phyloP scores from a whole-genome alignment of 768 basidiomycete species.

The Phylloporus sp. region DNA sequence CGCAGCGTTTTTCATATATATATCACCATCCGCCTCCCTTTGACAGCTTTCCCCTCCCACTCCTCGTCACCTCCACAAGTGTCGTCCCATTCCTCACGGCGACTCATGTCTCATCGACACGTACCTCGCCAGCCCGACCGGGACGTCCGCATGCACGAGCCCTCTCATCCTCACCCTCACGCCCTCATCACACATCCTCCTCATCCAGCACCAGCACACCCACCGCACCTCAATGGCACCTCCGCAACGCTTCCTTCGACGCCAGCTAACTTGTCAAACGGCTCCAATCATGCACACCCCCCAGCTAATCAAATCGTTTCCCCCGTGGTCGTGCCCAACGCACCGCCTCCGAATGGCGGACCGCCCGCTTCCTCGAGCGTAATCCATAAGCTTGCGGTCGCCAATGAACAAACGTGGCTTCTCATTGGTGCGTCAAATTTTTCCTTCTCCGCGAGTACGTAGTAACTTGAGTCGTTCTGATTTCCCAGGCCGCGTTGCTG shows the following conservation, averaged over 20 bases:
- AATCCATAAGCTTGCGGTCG: constrained; percentile 72
- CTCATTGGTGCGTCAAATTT: constrained; percentile 60
- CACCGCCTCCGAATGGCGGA: constrained; percentile 25
- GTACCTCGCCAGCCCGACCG: constrained; percentile 54
- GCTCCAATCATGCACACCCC: constrained; percentile 35
- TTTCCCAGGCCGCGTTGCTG: constrained; percentile 82
- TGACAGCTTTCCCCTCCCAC: constrained; percentile 47
- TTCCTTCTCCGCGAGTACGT: neutral
- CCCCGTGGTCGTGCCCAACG: constrained; percentile 40
- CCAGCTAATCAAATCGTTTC: constrained; percentile 39
- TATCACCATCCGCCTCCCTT: constrained; percentile 42
- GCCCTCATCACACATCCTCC: constrained; percentile 40
- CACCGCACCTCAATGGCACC: constrained; percentile 52
- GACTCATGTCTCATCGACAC: constrained; percentile 57
- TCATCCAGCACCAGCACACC: constrained; percentile 30
- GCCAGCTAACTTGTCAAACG: constrained; percentile 41
- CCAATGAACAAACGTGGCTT: constrained; percentile 95
- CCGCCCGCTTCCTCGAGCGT: constrained; percentile 33
- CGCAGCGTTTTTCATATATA: constrained; percentile 49
- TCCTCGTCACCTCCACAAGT: constrained; percentile 34
- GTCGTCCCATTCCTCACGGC: constrained; percentile 17
- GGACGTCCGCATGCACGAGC: constrained; percentile 62
- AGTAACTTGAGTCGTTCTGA: constrained; percentile 16
- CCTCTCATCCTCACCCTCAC: constrained; percentile 39
- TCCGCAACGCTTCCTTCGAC: constrained; percentile 39